Conservation (phyloP, 768 basidiomycete genomes). For the Trametes villosa region DNA sequence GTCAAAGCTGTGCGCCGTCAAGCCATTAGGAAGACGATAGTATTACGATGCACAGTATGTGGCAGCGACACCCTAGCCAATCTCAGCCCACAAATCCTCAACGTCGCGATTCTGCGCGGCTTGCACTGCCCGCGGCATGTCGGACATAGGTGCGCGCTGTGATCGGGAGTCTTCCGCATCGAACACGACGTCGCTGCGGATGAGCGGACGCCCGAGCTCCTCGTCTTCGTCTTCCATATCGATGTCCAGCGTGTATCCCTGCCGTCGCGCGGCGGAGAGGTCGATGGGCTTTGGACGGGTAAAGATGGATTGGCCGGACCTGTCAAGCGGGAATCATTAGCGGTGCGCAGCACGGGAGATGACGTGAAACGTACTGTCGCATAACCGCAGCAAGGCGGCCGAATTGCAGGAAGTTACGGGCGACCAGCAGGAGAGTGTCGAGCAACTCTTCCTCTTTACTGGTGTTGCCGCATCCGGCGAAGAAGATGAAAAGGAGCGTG, state of each 20-base stretch:
- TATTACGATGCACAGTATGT: too few relatives aligned
- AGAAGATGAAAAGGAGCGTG: conserved; percentile 86
- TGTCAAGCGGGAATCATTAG: conserved; percentile 32
- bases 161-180: conserved; percentile 51
- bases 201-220: conserved; percentile 60
- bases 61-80: conserved; percentile 38
- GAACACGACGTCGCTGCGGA: conserved; percentile 65
- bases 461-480: conserved; percentile 79
- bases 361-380: conserved; percentile 71
- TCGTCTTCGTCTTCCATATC: conserved; percentile 73
- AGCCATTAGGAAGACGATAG: too few relatives aligned
- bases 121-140: conserved; percentile 65
- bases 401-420: conserved; percentile 92
- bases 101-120: conserved; percentile 59
- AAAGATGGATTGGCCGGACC: conserved; percentile 90
- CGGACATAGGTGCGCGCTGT: conserved; percentile 43
- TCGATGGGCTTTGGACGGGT: conserved; percentile 86
- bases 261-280: conserved; percentile 68
- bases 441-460: conserved; percentile 94
- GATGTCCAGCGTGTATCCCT: conserved; percentile 70
- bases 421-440: conserved; percentile 90
- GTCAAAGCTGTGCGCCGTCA: too few relatives aligned
- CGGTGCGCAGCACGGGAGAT: not conserved
- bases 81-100: conserved; percentile 74
- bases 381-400: conserved; percentile 90